Percentiles rank a stretch among this genome's conserved stretches.
These are phyloP conservation scores for Beauveria australis DNA, from an alignment of 2,329 filamentous ascomycete genomes.

Conservation along the genomic window DNA sequence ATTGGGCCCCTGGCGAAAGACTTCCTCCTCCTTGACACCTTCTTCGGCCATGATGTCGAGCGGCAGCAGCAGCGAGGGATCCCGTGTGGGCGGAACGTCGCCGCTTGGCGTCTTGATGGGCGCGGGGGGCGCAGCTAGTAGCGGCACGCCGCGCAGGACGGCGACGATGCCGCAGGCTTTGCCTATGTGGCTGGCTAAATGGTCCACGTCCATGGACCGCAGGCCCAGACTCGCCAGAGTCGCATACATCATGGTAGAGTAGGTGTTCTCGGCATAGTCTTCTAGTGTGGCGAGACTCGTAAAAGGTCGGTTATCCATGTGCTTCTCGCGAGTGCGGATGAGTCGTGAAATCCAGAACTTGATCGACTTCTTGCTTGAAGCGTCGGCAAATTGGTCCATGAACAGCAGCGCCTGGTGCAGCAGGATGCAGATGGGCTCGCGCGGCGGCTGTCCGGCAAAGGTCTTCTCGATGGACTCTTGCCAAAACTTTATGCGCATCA, in stretches of 20 bases:
- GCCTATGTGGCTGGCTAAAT: constrained; percentile 89
- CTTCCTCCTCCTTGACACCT: constrained; percentile 78
- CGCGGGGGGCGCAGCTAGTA: constrained; percentile 68
- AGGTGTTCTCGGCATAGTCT: constrained; percentile 88
- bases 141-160: constrained; percentile 75
- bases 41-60: constrained; percentile 82
- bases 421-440: constrained; percentile 84
- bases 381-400: constrained; percentile 39
- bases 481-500: constrained; percentile 93
- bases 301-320: constrained; percentile 78
- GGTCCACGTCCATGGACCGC: constrained; percentile 76
- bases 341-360: constrained; percentile 71
- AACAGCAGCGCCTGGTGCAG: constrained; percentile 64
- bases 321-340: constrained; percentile 71
- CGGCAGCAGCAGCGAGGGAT: constrained; percentile 63
- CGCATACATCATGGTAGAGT: constrained; percentile 85
- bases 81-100: constrained; percentile 28
- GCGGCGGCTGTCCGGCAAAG: constrained; percentile 69
- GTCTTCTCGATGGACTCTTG: constrained; percentile 73
- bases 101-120: constrained; percentile 36
- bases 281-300: constrained; percentile 66
- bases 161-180: constrained; percentile 87
- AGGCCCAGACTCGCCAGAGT: constrained; percentile 73
- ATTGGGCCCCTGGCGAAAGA: constrained; percentile 70
- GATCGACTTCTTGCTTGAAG: constrained; percentile 38